phyloP scores from a whole-genome alignment of 73 alveolate genomes.

The Tetrahymena borealis region DNA sequence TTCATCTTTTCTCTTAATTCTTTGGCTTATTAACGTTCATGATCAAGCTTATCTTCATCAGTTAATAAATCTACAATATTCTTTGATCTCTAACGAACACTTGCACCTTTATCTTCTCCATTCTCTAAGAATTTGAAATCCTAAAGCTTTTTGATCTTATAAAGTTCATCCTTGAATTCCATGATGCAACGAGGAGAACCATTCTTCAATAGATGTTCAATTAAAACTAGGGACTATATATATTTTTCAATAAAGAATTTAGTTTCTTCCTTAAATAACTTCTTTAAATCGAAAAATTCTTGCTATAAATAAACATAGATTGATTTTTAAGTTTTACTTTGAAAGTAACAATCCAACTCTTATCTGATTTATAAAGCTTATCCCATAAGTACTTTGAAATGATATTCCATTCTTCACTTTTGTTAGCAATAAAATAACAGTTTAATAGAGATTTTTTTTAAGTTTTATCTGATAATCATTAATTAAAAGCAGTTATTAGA shows the following conservation, averaged over 20 bases:
- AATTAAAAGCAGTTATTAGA: background rate
- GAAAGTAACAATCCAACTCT: background rate
- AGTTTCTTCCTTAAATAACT: no score
- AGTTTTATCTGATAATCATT: no score
- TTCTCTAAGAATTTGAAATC: background rate
- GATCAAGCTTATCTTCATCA: background rate
- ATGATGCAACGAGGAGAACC: background rate
- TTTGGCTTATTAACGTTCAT: background rate
- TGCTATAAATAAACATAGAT: no score
- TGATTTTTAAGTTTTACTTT: no score
- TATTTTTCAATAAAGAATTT: no score
- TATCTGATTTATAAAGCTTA: background rate
- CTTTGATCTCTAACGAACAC: background rate
- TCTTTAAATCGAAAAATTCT: no score
- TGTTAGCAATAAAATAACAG: no score
- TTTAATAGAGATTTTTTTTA: no score
- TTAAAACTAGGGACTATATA: background rate
- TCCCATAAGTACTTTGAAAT: background rate
- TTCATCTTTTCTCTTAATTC: background rate
- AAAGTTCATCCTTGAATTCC: background rate
- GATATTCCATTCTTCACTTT: background rate
- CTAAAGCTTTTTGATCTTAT: background rate
- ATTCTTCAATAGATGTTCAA: background rate
- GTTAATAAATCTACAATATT: background rate
- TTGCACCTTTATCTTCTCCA: background rate